Base-by-base conservation (phyloP, 768 basidiomycete genomes). In the Dictyophora rubrovolvata region DNA sequence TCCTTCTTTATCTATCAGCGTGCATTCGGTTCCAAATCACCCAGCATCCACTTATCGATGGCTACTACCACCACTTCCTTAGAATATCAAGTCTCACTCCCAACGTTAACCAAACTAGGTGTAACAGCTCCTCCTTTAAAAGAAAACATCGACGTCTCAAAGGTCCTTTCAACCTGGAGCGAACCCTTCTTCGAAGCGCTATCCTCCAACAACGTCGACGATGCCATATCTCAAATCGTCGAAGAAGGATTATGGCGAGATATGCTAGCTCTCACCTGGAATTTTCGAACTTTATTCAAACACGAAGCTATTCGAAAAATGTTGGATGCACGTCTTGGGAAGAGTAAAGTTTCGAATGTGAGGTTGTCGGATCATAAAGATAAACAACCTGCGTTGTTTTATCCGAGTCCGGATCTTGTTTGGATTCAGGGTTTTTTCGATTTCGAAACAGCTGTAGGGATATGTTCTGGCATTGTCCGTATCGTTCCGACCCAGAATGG, bases 41-140 rank as follows among this genome's bases (percentile, higher is more conserved):
- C 42, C 10, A 42, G 42, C n/a, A 42, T 14, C 4, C n/a, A 14
- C 12, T 42, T 42, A 12, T 42, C 42, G 12, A 12, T 42, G 12
- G 12, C n/a, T 42, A 12, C 42, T 12, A 12, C n/a, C 42, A 42
- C 47, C 21, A 46, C 48, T 7, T 28, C 56, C 2, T 2, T 22
- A 6, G 21, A 22, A 33, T 23, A 28, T 16, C 46, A 57, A 18
- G 33, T 57, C 7, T 54, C 54, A 1, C 62, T 63, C 22, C 70
- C 70, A 33, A 71, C 70, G 8, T 64, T 71, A 53, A 63, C 67
- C 48, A 64, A 61, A 23, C 64, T 70, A 33, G 65, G 66, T 33
- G 48, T 35, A 1, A 54, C 49, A 9, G 14, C 7, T 16, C 16
- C 48, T 1, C 66, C 72, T 17, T 7, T 3, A 7, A 28, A 28